Conservation (phyloP, 129 eudicot genomes). For the Lactuca sativa region DNA sequence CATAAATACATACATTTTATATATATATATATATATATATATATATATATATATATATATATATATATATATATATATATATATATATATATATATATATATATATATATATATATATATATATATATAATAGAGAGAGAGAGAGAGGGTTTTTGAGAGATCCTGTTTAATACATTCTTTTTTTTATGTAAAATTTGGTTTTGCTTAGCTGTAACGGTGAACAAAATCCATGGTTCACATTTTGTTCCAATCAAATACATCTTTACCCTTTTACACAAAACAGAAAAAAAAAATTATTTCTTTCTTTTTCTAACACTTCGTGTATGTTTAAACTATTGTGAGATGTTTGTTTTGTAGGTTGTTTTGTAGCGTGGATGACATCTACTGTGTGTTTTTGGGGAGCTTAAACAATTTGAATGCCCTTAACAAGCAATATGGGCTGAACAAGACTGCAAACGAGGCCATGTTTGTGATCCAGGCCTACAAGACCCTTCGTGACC, state of each 20-base stretch:
- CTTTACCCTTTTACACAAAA: neutral
- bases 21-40: neutral
- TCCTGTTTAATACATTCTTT: too few species aligned
- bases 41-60: neutral
- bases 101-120: too few species aligned
- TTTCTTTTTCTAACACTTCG: neutral
- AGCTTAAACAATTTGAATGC: constrained; percentile 60
- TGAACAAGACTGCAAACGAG: constrained; percentile 58
- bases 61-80: neutral
- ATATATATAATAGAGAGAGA: too few species aligned
- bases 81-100: too few species aligned
- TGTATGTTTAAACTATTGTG: neutral
- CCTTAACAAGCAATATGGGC: constrained; percentile 84
- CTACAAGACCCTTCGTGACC: constrained; percentile 86
- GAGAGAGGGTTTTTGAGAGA: too few species aligned
- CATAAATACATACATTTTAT: neutral
- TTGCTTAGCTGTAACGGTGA: neutral
- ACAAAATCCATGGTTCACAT: neutral
- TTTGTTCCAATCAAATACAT: neutral
- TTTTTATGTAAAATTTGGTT: neutral
- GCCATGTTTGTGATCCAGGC: constrained; percentile 90
- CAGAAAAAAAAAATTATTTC: neutral
- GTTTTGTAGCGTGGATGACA: constrained; percentile 66
- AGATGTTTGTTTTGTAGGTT: constrained; percentile 45
- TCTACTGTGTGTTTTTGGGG: constrained; percentile 83